Percentiles rank a stretch among this genome's conserved stretches.
These are phyloP conservation scores for Exophiala lecanii-corni DNA, from an alignment of 2,329 filamentous ascomycete genomes.

Conservation along the genomic window DNA sequence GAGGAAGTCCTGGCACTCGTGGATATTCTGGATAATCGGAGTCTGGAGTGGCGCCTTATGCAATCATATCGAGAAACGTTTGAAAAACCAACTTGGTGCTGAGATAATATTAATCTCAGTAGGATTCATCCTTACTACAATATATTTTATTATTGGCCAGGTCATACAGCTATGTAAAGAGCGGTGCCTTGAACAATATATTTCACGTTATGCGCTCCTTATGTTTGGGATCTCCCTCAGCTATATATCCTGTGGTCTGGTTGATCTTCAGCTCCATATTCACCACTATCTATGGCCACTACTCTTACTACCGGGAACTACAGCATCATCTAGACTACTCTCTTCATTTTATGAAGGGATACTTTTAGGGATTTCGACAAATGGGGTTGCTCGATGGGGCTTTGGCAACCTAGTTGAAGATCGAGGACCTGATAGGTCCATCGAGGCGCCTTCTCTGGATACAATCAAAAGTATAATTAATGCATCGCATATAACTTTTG, in stretches of 20 bases:
- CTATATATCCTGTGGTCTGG: constrained; percentile 19
- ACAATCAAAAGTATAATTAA: neutral
- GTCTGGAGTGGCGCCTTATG: constrained; percentile 59
- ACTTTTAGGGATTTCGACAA: constrained; percentile 58
- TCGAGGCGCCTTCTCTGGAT: neutral
- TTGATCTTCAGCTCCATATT: constrained; percentile 51
- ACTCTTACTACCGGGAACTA: constrained; percentile 57
- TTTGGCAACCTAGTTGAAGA: constrained; percentile 44
- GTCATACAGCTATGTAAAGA: constrained; percentile 53
- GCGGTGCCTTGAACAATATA: constrained; percentile 42
- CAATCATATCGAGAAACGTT: constrained; percentile 47
- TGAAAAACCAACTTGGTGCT: neutral
- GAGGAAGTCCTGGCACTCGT: constrained; percentile 21
- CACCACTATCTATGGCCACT: constrained; percentile 61
- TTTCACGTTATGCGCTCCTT: constrained; percentile 29
- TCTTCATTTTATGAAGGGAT: constrained; percentile 58
- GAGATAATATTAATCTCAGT: constrained; percentile 40
- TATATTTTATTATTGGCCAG: constrained; percentile 48
- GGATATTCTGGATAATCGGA: constrained; percentile 54
- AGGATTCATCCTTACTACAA: constrained; percentile 51
- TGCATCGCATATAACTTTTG: neutral
- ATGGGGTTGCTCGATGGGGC: constrained; percentile 60
- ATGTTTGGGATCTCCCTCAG: neutral
- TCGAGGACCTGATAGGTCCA: neutral
- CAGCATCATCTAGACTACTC: constrained; percentile 54